Evolutionary conservation across 1,139 yeast genomes (phyloP).

Genomic region (Lodderomyces pseudojiufengensis): DNA sequence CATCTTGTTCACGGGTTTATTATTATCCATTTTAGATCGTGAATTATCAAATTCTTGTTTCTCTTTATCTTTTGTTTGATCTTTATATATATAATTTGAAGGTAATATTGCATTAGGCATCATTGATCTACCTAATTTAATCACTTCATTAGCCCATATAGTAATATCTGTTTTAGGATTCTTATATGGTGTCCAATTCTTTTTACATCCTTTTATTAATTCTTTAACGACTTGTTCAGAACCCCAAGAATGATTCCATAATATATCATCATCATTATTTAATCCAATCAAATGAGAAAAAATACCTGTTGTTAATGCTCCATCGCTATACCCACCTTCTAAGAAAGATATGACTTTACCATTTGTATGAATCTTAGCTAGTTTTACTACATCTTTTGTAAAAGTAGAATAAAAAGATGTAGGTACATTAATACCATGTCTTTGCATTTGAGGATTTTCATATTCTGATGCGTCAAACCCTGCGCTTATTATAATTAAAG

Average conservation of each 20-base stretch:
- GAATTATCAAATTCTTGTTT: too few species aligned
- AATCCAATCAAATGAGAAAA: slow-evolving; percentile 75
- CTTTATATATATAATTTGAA: slow-evolving; percentile 34
- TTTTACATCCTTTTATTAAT: slow-evolving; percentile 65
- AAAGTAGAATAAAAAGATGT: slow-evolving; percentile 74
- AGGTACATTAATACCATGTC: slow-evolving; percentile 82
- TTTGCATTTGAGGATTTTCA: slow-evolving; percentile 79
- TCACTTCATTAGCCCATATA: slow-evolving; percentile 68
- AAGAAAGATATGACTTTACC: slow-evolving; percentile 68
- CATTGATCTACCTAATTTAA: slow-evolving; percentile 63
- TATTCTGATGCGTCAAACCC: slow-evolving; percentile 89
- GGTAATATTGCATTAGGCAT: slow-evolving; percentile 56
- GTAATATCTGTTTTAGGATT: slow-evolving; percentile 44
- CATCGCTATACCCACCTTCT: slow-evolving; percentile 88
- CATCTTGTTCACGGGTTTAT: slow-evolving; percentile 25
- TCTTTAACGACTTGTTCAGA: slow-evolving; percentile 61
- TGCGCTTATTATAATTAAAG: slow-evolving; percentile 71
- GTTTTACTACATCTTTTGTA: slow-evolving; percentile 65
- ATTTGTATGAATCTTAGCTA: slow-evolving; percentile 58
- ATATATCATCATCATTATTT: slow-evolving; percentile 37
- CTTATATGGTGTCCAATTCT: slow-evolving; percentile 59
- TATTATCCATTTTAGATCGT: slow-evolving; percentile 2
- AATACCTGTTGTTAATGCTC: slow-evolving; percentile 76
- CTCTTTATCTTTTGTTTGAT: slow-evolving; percentile 16
- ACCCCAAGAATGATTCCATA: slow-evolving; percentile 67